Percentiles rank a stretch among this genome's conserved stretches.
Conservation (phyloP, 495 filamentous ascomycete genomes). For the Neurospora sp. region DNA sequence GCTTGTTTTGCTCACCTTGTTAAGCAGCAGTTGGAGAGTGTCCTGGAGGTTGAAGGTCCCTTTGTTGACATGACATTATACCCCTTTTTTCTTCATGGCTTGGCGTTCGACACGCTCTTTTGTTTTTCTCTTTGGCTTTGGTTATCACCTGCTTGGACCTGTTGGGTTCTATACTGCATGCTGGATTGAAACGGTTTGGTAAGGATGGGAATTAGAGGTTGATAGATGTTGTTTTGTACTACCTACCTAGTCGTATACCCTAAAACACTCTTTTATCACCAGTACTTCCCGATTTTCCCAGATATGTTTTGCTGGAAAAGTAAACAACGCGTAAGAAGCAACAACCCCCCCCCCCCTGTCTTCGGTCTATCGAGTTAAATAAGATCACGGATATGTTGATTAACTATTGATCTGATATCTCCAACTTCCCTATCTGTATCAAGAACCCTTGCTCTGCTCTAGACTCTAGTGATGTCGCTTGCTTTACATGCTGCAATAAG, state of each 20-base stretch:
- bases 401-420: not conserved
- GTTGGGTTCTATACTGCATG: not conserved
- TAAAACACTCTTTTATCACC: not conserved
- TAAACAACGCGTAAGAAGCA: not conserved
- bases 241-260: not conserved
- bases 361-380: not conserved
- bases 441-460: not conserved
- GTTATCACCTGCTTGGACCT: not conserved
- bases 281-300: too few species aligned
- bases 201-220: not conserved
- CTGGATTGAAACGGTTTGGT: not conserved
- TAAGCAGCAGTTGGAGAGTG: not conserved
- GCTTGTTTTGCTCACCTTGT: too few species aligned
- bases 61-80: not conserved
- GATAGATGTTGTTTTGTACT: not conserved
- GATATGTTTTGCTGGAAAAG: not conserved
- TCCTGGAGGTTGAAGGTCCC: not conserved
- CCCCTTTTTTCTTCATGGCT: not conserved
- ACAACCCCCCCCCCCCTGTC: not conserved
- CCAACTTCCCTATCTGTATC: not conserved
- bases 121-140: not conserved
- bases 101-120: not conserved
- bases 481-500: not conserved
- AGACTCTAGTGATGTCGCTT: not conserved
- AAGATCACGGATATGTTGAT: not conserved